Base-by-base conservation (phyloP, 2,329 filamentous ascomycete genomes). In the Mariannaea sp. region DNA sequence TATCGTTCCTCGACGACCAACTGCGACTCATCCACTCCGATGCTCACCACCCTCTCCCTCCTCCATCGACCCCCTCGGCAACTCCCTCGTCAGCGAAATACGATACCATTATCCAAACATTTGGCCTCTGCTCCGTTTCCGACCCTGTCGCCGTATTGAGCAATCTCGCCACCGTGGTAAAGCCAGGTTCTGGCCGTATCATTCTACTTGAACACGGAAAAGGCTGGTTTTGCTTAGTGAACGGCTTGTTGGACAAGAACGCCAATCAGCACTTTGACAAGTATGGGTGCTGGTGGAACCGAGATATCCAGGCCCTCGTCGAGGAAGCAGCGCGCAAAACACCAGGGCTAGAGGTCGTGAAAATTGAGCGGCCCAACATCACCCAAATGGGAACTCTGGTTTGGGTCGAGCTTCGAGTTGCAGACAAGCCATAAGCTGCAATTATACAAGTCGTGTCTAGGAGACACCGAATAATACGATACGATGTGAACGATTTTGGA, bases 221-320 rank as follows among this genome's bases (percentile, higher is more conserved):
- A 55, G 82, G 81, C 13, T 75, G 70, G 64, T 84, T 75, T 68
- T 73, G 75, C 5, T 71, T 81, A 47, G 70, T 87, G 27, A 86
- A 87, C 65, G 70, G 72, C 8, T 60, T 81, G 14, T 70, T 87
- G 26, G 84, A 87, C 69, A 73, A 71, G 57, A 77, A 78, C 51
- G 84, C 84, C 0, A 69, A 71, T 13, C 70, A 72, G 17, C 84
- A 87, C 63, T 85, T 84, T 53, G 71, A 74, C 17, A 77, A 80
- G 61, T 87, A 82, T 64, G 84, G 84, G 3, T 87, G 84, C 71
- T 87, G 84, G 84, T 87, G 83, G 83, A 87, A 87, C 70, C 74
- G 84, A 46, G 84, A 87, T 64, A 79, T 87, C 54, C 78, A 80
- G 61, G 70, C 64, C 27, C 74, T 86, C 24, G 77, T 86, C 7